phyloP scores from a whole-genome alignment of 2,329 filamentous ascomycete species.

The Pseudopithomyces maydicus region DNA sequence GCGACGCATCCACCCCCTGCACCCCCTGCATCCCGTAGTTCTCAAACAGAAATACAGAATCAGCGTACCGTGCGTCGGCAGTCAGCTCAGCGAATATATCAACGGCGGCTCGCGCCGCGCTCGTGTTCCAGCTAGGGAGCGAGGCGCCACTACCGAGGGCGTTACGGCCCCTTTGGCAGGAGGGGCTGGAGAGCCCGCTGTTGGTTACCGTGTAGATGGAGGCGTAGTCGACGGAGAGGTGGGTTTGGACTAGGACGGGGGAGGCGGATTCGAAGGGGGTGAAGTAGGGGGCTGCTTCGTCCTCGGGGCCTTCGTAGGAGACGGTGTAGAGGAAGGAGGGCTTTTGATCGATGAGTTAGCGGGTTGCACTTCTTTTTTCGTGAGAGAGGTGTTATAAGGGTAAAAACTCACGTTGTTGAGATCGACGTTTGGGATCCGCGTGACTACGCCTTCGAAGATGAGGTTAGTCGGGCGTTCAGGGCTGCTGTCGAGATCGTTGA shows the following conservation, averaged over 20 bases:
- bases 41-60: constrained; percentile 22
- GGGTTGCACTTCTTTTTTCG: no score
- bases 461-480: constrained; percentile 13
- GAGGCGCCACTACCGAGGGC: constrained; percentile 19
- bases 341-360: constrained; percentile 6
- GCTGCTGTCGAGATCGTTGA: constrained; percentile 14
- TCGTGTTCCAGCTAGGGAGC: constrained; percentile 21
- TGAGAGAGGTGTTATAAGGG: neutral
- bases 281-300: constrained; percentile 19
- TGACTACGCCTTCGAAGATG: constrained; percentile 14
- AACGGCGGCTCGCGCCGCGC: constrained; percentile 20
- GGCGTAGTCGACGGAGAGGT: constrained; percentile 18
- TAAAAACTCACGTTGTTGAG: constrained; percentile 16
- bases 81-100: constrained; percentile 22
- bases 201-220: constrained; percentile 21
- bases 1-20: constrained; percentile 7
- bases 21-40: constrained; percentile 29
- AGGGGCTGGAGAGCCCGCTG: constrained; percentile 16
- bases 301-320: constrained; percentile 21
- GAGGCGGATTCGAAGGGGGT: constrained; percentile 21
- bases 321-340: constrained; percentile 20
- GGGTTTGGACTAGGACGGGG: constrained; percentile 8
- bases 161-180: constrained; percentile 19
- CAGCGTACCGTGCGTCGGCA: constrained; percentile 22
- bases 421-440: constrained; percentile 18